Evolutionary conservation across 768 basidiomycete species (phyloP), one percentile per base, ranked within the genome.

Genomic region (Tulasnella sp.): DNA sequence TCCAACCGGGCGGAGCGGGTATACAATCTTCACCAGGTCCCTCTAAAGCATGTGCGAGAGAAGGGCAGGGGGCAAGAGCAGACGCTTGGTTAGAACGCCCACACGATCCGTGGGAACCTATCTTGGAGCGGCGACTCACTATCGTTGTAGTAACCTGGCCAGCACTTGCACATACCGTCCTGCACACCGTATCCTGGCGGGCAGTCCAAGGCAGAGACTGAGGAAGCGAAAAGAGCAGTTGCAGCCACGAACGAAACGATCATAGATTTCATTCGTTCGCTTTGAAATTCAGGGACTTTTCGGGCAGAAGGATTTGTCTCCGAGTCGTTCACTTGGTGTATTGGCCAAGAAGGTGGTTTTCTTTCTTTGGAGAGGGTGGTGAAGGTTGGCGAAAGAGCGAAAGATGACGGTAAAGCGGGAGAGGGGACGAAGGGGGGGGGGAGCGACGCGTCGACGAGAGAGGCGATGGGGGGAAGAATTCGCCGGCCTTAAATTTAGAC

Each of bases 1-100:
- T 26, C 44, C 44, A 55, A 35, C 73, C 73, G 15, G 73, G 44
- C 48, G 48, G 73, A 46, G 73, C 73, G 5, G 73, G 15, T 51
- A 20, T 42, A 32, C 73, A 74, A 10, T 35, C 23, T n/a, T 10
- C 23, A 7, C 73, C 70, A 10, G 35, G 5, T 3, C 37, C 35
- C 70, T 71, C 70, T 71, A 35, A 39, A 35, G 23, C 16, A 35
- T 35, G 70, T 2, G n/a, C 29, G 10, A 23, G 57, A 26, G 7
- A 20, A 48, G 46, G 15, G 42, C 42, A 44, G 23, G n/a, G 57
- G 13, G n/a, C 26, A 7, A 29, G 26, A 2, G 55, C 16, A 23
- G 0, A 29, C 13, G 57, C 23, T 61, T 23, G 57, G 29, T 61
- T 23, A 29, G 57, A 16, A 48, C 46, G 16, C 23, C 29, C 1